Evolutionary conservation across 169 alveolate genomes (phyloP).

Genomic region (Plasmodium adleri): DNA sequence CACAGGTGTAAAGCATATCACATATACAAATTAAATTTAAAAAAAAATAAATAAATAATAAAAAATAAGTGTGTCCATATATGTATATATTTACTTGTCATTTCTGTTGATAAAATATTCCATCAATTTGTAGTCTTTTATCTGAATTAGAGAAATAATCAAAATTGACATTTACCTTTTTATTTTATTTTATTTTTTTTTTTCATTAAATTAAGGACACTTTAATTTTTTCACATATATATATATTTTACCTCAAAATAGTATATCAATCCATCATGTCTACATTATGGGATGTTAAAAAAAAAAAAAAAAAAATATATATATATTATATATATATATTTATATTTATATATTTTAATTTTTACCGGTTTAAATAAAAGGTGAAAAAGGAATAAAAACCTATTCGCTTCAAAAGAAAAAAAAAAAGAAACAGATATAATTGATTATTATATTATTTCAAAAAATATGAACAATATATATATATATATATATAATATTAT

Average conservation of each 20-base stretch:
- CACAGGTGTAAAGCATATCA: neutral
- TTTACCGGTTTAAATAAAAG: slow-evolving; percentile 46
- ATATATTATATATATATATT: neutral
- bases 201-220: too few species aligned
- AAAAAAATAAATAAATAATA: slow-evolving; percentile 1
- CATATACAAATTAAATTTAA: neutral
- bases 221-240: too few species aligned
- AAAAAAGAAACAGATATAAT: neutral
- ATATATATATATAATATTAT: neutral
- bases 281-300: neutral
- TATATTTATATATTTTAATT: neutral
- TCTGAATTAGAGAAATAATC: slow-evolving; percentile 23
- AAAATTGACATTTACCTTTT: neutral
- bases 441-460: neutral
- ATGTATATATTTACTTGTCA: slow-evolving; percentile 24
- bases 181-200: neutral
- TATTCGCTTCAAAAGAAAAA: slow-evolving; percentile 24
- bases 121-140: slow-evolving; percentile 49
- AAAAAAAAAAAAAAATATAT: neutral
- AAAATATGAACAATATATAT: neutral
- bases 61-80: slow-evolving; percentile 3
- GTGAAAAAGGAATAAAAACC: slow-evolving; percentile 57
- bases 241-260: slow-evolving; percentile 36
- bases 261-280: slow-evolving; percentile 36
- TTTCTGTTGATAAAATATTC: slow-evolving; percentile 63